Evolutionary conservation across 2,329 filamentous ascomycete species (phyloP).

Genomic region (Calonectria multiphialidica): DNA sequence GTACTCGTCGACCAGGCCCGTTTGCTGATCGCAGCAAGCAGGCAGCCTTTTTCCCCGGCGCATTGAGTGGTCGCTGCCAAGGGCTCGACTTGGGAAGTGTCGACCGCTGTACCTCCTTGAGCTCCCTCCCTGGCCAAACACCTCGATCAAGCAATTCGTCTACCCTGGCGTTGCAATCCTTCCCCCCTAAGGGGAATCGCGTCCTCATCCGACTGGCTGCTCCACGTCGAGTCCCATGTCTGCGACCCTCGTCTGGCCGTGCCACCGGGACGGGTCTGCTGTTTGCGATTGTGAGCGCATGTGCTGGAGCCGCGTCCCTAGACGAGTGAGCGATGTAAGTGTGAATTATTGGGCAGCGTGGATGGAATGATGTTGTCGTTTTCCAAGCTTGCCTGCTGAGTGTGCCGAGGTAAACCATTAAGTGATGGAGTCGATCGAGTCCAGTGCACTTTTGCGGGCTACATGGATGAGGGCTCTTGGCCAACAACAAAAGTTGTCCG

Average conservation of each 20-base stretch:
- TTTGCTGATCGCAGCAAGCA: conserved; percentile 34
- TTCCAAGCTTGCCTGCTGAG: neutral
- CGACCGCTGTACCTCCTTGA: conserved; percentile 8
- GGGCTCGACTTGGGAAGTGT: neutral
- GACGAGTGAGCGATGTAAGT: neutral
- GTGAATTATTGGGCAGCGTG: neutral
- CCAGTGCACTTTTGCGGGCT: neutral
- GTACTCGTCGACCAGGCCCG: conserved; percentile 26
- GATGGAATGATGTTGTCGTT: neutral
- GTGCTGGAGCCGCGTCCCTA: neutral
- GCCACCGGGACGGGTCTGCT: conserved; percentile 33
- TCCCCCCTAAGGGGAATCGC: conserved; percentile 18
- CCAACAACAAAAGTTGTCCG: neutral
- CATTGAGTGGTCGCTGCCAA: neutral
- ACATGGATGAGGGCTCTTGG: neutral
- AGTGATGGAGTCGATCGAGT: neutral
- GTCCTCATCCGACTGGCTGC: conserved; percentile 30
- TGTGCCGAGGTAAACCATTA: neutral
- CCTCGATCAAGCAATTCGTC: conserved; percentile 35
- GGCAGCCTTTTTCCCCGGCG: conserved; percentile 28
- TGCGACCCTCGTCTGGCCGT: conserved; percentile 31
- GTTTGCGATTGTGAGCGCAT: conserved; percentile 11
- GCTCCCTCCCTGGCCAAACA: neutral
- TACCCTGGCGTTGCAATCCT: conserved; percentile 10
- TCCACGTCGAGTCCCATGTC: conserved; percentile 15